Evolutionary conservation across 1,139 yeast species (phyloP).

Genomic region (Protomyces macrosporus): DNA sequence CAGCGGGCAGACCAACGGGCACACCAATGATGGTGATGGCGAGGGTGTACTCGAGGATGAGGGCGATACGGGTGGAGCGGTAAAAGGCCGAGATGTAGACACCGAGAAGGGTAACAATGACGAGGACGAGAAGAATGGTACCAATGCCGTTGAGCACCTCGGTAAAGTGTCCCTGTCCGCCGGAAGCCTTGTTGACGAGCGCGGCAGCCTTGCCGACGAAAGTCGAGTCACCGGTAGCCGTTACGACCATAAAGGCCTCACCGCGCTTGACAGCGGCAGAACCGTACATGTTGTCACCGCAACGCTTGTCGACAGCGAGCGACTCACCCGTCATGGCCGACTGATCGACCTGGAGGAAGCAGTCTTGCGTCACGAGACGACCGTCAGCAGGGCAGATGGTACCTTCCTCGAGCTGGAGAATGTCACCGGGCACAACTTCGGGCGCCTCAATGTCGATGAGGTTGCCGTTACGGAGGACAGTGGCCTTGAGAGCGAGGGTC

Average conservation of each 20-base stretch:
- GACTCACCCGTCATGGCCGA: slow-evolving; percentile 99
- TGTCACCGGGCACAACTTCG: slow-evolving; percentile 78
- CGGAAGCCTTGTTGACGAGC: slow-evolving; percentile 89
- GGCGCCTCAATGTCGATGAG: slow-evolving; percentile 57
- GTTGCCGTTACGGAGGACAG: slow-evolving; percentile 63
- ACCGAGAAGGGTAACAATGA: slow-evolving; percentile 76
- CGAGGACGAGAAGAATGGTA: slow-evolving; percentile 83
- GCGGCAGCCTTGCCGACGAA: slow-evolving; percentile 97
- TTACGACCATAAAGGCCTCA: slow-evolving; percentile 91
- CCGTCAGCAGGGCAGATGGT: slow-evolving; percentile 86
- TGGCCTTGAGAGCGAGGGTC: slow-evolving; percentile 48
- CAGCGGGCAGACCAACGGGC: slow-evolving; percentile 99
- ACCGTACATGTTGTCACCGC: slow-evolving; percentile 84
- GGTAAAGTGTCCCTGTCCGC: slow-evolving; percentile 93
- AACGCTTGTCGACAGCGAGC: slow-evolving; percentile 86
- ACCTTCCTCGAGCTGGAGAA: slow-evolving; percentile 73
- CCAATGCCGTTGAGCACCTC: slow-evolving; percentile 98
- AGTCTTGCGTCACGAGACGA: slow-evolving; percentile 81
- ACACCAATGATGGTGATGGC: slow-evolving; percentile 99
- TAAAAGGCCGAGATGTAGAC: slow-evolving; percentile 96
- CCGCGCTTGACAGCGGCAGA: slow-evolving; percentile 96
- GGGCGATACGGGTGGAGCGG: slow-evolving; percentile 83
- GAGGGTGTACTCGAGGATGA: slow-evolving; percentile 83
- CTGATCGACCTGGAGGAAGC: slow-evolving; percentile 90
- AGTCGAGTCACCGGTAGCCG: slow-evolving; percentile 90